Evolutionary conservation across 805 yeast genomes (phyloP), one percentile per base, ranked within the genome.

Genomic region (Saturnispora zaruensis): DNA sequence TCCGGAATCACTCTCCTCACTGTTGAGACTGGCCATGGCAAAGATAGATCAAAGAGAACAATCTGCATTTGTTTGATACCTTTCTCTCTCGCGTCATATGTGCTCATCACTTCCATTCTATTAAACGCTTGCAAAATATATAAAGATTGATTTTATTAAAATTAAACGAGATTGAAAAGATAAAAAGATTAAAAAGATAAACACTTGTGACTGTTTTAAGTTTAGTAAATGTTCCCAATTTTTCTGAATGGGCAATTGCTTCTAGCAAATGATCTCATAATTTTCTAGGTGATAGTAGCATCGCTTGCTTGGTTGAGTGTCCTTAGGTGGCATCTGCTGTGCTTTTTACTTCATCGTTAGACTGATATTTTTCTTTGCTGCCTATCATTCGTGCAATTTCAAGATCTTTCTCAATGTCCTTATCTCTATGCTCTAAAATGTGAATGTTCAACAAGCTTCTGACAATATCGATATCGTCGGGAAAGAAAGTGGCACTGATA

Each of bases 401-500:
- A 14, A 51, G 14, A 24, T 51, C 41, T 14, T 28, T 34, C 6
- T 41, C 37, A 21, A 28, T 33, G 4, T 16, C 71, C n/a, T 58
- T 47, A 45, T 72, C 64, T 62, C 67, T 45, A 14, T 34, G 37
- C n/a, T 68, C 70, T 59, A 70, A 83, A 48, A 69, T 75, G 6
- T 87, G 87, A 51, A 66, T 58, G 13, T 67, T 65, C 52, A 75
- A 78, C 53, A 75, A 65, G 57, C 84, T 93, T 49, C 93, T 72
- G 45, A 86, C 71, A 49, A 84, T 78, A 58, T 86, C 95, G 43
- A 81, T 73, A 59, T 85, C 93, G 36, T 67, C 61, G 2, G 95
- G 95, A 46, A 58, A 59, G 65, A 76, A 82, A 50, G 79, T 68
- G 48, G 75, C 69, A 57, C 65, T 75, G 46, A 76, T 54, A 41